Conservation (phyloP, 1,284 basidiomycete species). For the Rhodotorula sp. region DNA sequence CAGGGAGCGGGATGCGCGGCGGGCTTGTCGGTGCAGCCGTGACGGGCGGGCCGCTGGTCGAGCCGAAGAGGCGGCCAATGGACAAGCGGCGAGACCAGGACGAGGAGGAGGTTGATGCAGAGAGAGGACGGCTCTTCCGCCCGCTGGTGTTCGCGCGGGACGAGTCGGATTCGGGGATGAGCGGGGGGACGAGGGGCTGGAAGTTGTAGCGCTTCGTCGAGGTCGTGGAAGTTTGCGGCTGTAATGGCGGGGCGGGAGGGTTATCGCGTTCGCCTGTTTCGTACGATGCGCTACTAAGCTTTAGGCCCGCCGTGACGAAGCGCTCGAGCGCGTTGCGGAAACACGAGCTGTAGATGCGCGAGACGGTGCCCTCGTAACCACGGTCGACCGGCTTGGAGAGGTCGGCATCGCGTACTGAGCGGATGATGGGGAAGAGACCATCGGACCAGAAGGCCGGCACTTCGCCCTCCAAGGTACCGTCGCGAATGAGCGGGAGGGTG, state of each 20-base stretch:
- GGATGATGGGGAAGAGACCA: constrained; percentile 32
- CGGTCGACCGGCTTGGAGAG: constrained; percentile 30
- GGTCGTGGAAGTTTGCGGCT: constrained; percentile 1
- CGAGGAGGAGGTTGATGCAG: neutral
- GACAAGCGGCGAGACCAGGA: constrained; percentile 24
- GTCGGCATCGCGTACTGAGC: constrained; percentile 28
- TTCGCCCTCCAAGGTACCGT: constrained; percentile 14
- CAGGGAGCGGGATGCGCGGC: neutral
- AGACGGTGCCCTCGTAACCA: neutral
- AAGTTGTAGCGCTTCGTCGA: constrained; percentile 28
- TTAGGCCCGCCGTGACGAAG: constrained; percentile 36
- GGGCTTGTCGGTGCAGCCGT: neutral
- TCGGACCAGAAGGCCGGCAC: constrained; percentile 34
- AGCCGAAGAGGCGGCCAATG: constrained; percentile 14
- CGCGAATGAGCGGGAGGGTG: constrained; percentile 44
- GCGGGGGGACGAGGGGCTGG: constrained; percentile 9
- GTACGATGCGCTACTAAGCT: constrained; percentile 26
- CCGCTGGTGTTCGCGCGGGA: neutral
- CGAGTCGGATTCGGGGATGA: neutral
- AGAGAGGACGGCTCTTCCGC: neutral
- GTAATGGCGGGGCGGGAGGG: neutral
- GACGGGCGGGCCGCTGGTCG: neutral
- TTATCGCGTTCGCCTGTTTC: neutral
- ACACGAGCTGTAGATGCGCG: constrained; percentile 4
- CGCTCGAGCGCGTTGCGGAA: constrained; percentile 32